These are phyloP conservation scores for Scleroderma citrinum DNA, from an alignment of 768 basidiomycete genomes.

Conservation along the genomic window DNA sequence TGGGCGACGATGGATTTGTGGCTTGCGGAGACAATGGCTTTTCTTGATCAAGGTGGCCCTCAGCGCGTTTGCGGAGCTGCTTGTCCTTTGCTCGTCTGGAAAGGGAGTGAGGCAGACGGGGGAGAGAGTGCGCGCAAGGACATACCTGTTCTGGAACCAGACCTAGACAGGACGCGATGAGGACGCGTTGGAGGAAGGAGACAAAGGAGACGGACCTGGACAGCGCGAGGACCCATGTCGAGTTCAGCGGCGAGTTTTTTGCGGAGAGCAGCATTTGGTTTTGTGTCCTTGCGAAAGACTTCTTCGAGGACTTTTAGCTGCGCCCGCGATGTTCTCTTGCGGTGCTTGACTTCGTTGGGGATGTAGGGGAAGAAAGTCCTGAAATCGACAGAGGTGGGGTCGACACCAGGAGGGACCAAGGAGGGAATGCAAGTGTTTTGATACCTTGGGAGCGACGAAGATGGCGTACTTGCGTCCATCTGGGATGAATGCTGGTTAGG, in stretches of 20 bases:
- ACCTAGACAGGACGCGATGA: slow-evolving; percentile 47
- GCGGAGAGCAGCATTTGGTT: slow-evolving; percentile 78
- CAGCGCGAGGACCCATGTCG: slow-evolving; percentile 90
- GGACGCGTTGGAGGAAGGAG: slow-evolving; percentile 10
- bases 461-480: slow-evolving; percentile 21
- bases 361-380: slow-evolving; percentile 84
- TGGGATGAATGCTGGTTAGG: slow-evolving; percentile 10
- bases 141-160: slow-evolving; percentile 85
- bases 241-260: slow-evolving; percentile 77
- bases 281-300: slow-evolving; percentile 83
- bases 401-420: slow-evolving; percentile 47
- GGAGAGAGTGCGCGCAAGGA: slow-evolving; percentile 5
- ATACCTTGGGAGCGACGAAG: slow-evolving; percentile 24
- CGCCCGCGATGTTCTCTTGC: slow-evolving; percentile 80
- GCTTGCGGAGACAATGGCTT: slow-evolving; percentile 8
- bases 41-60: slow-evolving; percentile 16
- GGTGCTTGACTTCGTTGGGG: slow-evolving; percentile 91
- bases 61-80: slow-evolving; percentile 49
- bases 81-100: slow-evolving; percentile 82
- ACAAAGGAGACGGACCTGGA: slow-evolving; percentile 61
- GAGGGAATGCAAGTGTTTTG: slow-evolving; percentile 39
- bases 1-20: slow-evolving; percentile 5
- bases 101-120: slow-evolving; percentile 8
- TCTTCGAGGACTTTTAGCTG: slow-evolving; percentile 89
- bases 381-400: slow-evolving; percentile 66